Evolutionary conservation across 192 early-diverging fungal species (phyloP), one percentile per base, ranked within the genome.

Genomic region (Coemansia sp.): DNA sequence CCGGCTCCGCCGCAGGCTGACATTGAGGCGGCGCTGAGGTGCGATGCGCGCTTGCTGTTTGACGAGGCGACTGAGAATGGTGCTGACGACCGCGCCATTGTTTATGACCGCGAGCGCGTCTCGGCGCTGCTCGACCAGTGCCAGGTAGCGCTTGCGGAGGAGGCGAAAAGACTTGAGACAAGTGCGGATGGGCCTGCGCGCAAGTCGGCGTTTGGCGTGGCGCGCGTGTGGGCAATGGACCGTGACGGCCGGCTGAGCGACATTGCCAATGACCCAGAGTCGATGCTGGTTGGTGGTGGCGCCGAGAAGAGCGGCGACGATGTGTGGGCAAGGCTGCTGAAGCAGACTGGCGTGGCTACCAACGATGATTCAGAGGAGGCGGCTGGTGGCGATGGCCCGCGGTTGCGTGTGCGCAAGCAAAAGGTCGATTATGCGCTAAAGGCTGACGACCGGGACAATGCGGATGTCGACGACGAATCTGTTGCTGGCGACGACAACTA

Each of bases 21-120:
- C 2, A 37, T 70, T 2, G 71, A 74, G 67, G 67, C 91, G 40
- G 84, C 77, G 8, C 95, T 95, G 91, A 93, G 95, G 14, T 88
- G 91, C 10, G 91, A 95, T 39, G 93, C 97, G 39, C 91, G 89
- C 4, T 70, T 83, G 43, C 79, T 82, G 7, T 92, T 94, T 60
- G 83, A 87, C 3, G 80, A 85, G 14, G 48, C 83, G n/a, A 72
- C 82, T 2, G 82, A 83, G 35, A 83, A 70, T 15, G 85, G 85
- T 48, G 84, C 74, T 0, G 68, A 70, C 14, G 46, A 58, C 26
- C 34, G 61, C 1, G 70, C 61, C 8, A 67, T 74, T 22, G 44
- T 54, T 0, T 80, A 80, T 33, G 63, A 74, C 34, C 19, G 19
- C 0, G n/a, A 37, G 14, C 29, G 52, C 1, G 39, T 74, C 4